These are phyloP conservation scores for Fraxinus baroniana DNA, from an alignment of 305 asterid genomes.

Conservation along the genomic window DNA sequence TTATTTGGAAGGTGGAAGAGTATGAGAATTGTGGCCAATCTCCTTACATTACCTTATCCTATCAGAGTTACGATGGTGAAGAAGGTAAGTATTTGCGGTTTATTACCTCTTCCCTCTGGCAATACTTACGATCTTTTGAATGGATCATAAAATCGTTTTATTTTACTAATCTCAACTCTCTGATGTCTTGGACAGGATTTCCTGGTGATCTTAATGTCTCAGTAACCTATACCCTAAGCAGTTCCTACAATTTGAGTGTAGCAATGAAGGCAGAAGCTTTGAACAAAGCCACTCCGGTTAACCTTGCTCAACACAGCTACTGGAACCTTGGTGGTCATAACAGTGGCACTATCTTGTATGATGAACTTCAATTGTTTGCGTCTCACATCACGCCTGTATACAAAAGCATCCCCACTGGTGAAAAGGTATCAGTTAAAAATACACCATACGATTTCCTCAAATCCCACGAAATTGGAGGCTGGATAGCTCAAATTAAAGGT, in stretches of 20 bases:
- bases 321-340: slow-evolving; percentile 84
- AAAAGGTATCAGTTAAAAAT: slow-evolving; percentile 31
- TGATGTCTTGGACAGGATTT: slow-evolving; percentile 44
- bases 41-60: slow-evolving; percentile 54
- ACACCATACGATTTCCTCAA: slow-evolving; percentile 64
- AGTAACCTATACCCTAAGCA: slow-evolving; percentile 49
- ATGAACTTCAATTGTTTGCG: slow-evolving; percentile 56
- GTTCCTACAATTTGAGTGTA: slow-evolving; percentile 44
- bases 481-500: slow-evolving; percentile 40
- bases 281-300: slow-evolving; percentile 69
- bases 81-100: slow-evolving; percentile 38
- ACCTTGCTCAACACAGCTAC: slow-evolving; percentile 70
- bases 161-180: neutral
- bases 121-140: neutral
- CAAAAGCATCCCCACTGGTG: slow-evolving; percentile 59
- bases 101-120: neutral
- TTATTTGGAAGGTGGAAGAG: slow-evolving; percentile 60
- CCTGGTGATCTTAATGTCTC: slow-evolving; percentile 52
- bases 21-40: slow-evolving; percentile 34
- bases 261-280: slow-evolving; percentile 55
- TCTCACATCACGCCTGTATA: slow-evolving; percentile 60
- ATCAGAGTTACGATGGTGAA: slow-evolving; percentile 72
- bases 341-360: slow-evolving; percentile 57
- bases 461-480: slow-evolving; percentile 46
- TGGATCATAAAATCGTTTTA: neutral